Base-by-base conservation (phyloP, 1,284 basidiomycete species). In the Rhodotorula sp. region DNA sequence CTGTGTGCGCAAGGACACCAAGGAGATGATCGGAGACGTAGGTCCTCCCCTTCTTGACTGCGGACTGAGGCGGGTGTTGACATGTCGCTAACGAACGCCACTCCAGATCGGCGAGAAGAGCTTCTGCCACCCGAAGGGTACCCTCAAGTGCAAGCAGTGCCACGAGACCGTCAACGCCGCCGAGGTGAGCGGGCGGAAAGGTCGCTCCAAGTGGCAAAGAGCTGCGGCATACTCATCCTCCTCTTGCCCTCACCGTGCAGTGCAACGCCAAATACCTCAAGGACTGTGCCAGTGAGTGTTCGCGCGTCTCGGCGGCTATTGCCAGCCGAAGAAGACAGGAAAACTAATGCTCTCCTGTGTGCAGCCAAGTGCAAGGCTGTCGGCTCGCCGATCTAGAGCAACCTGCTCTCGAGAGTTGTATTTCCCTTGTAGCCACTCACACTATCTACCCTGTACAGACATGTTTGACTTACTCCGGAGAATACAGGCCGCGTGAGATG, bases 251-350 rank as follows among this genome's bases (percentile, higher is more conserved):
- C 6, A 1, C 8, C n/a, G 6, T 59, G 58, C 62, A 51, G 64
- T 75, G 73, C 62, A 72, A 75, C 62, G 53, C 58, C 54, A 72
- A 72, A 62, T 75, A 64, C 70, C 67, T 62, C 22, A 62, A 63
- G 14, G 66, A 70, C 53, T 62, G 33, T 68, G 73, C 53, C 48
- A 59, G 14, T 54, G 53, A 54, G 53, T 17, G 6, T 17, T 26
- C 53, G 15, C 14, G 14, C n/a, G 7, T 53, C 5, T 14, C 10
- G 51, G 15, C n/a, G 6, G 6, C 15, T 10, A 12, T 2, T 6
- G 29, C 24, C 15, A 26, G n/a, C 51, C n/a, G 49, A 54, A 4
- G 26, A 42, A 42, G 37, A 42, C 10, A 6, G n/a, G 26, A 2
- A 29, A 6, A 29, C 53, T 26, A 17, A 6, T 29, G 26, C 29